Conservation (phyloP, 225 moss, liverwort and hornwort species). For the Asterella californica region DNA sequence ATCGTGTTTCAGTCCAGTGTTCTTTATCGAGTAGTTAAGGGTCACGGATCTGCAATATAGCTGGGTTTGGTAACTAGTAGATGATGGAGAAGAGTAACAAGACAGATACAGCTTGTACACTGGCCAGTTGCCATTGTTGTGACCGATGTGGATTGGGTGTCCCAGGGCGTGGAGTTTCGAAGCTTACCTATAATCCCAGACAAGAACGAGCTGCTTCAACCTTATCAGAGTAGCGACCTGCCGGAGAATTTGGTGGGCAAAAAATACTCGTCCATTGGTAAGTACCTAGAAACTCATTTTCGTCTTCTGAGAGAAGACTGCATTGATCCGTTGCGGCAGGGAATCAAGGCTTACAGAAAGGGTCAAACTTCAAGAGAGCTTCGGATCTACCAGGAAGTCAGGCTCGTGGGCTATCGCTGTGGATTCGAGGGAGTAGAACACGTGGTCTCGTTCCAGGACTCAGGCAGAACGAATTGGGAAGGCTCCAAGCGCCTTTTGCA, state of each 20-base stretch:
- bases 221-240: neutral
- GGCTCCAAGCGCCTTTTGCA: slow-evolving; percentile 24
- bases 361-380: slow-evolving; percentile 8
- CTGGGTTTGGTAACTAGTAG: neutral
- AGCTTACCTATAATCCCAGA: slow-evolving; percentile 17
- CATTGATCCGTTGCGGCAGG: slow-evolving; percentile 35
- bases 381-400: slow-evolving; percentile 24
- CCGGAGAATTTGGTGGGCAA: slow-evolving; percentile 25
- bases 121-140: neutral
- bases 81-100: no score
- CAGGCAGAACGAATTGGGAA: neutral
- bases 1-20: no score
- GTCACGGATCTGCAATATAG: neutral
- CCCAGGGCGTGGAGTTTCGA: slow-evolving; percentile 12
- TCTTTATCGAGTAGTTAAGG: slow-evolving; percentile 16
- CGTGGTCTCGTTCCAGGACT: slow-evolving; percentile 12
- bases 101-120: no score
- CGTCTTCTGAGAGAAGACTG: slow-evolving; percentile 43
- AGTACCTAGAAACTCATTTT: slow-evolving; percentile 45
- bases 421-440: slow-evolving; percentile 27
- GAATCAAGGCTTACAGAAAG: slow-evolving; percentile 22
- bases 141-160: neutral
- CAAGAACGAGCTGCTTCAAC: slow-evolving; percentile 17
- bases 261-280: neutral
- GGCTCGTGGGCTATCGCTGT: slow-evolving; percentile 17